A percentile compares a stretch with the other conserved stretches of the same genome.
Evolutionary conservation across 768 basidiomycete species (phyloP).

Genomic region (Termitomyces sp.): DNA sequence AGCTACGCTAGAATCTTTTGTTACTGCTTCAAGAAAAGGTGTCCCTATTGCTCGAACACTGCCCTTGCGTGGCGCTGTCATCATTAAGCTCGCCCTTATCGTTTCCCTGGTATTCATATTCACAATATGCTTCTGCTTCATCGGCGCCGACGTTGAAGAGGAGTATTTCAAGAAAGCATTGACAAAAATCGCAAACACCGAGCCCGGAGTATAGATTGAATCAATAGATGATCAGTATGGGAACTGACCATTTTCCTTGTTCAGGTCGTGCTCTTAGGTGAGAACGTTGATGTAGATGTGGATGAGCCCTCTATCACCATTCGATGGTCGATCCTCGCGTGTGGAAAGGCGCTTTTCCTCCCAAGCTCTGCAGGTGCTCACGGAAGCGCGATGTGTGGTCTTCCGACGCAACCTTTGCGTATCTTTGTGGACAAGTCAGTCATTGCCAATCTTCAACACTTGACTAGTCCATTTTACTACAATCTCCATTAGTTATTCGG

Average conservation of each 20-base stretch:
- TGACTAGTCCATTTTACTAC: not conserved
- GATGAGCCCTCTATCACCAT: constrained; percentile 57
- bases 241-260: not conserved
- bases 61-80: not conserved
- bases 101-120: not conserved
- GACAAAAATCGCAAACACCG: not conserved
- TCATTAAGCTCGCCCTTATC: not conserved
- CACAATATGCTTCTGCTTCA: constrained; percentile 1
- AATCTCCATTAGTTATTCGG: not conserved
- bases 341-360: constrained; percentile 35
- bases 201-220: not conserved
- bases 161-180: not conserved
- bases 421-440: constrained; percentile 3
- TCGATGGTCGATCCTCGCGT: constrained; percentile 55
- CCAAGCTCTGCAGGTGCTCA: not conserved
- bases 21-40: not conserved
- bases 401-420: not conserved
- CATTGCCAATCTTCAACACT: not conserved
- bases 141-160: not conserved
- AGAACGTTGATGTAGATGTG: constrained; percentile 57
- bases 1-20: not conserved
- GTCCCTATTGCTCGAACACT: no score
- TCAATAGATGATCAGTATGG: not conserved
- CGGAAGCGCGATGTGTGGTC: constrained; percentile 1
- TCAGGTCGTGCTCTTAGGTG: constrained; percentile 55